Conservation (phyloP, 352 stramenopile genomes). For the Saprolegnia parasitica region DNA sequence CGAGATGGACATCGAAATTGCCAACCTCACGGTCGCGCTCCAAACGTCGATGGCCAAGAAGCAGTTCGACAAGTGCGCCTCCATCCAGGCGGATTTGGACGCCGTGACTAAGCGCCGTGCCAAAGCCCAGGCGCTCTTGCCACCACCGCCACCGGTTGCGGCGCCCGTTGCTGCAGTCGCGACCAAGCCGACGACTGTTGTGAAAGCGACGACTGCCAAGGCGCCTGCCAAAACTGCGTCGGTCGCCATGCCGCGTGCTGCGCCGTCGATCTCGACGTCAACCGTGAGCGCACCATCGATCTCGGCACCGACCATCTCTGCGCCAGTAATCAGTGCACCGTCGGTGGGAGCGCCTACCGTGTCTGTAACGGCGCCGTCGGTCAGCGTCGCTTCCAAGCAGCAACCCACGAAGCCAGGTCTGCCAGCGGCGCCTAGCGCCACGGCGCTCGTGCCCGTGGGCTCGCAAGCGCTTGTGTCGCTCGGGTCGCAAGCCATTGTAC, state of each 20-base stretch:
- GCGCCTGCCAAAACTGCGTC: not conserved
- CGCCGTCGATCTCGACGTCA: not conserved
- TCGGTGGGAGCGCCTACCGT: not conserved
- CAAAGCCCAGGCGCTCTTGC: constrained; percentile 7
- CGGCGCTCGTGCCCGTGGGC: constrained; percentile 6
- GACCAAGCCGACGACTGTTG: not conserved
- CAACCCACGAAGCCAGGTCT: not conserved
- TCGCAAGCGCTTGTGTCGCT: not conserved
- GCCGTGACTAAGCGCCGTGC: constrained; percentile 57
- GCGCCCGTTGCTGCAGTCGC: not conserved
- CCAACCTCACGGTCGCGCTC: constrained; percentile 61
- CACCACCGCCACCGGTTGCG: not conserved
- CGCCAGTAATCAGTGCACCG: not conserved
- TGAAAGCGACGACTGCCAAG: not conserved
- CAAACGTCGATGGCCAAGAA: constrained; percentile 69
- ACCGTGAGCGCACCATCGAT: not conserved
- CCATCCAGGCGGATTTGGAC: constrained; percentile 83
- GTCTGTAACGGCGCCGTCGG: not conserved
- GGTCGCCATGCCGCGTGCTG: not conserved
- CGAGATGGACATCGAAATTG: constrained; percentile 78
- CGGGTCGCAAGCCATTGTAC: constrained; percentile 1
- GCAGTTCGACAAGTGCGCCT: constrained; percentile 79
- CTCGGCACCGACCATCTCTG: not conserved
- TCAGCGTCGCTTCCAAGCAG: not conserved
- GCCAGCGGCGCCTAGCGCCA: not conserved